A percentile compares a stretch with the other conserved stretches of the same genome.
Conservation (phyloP, 441 rosid genomes). For the Corymbia citriodora region DNA sequence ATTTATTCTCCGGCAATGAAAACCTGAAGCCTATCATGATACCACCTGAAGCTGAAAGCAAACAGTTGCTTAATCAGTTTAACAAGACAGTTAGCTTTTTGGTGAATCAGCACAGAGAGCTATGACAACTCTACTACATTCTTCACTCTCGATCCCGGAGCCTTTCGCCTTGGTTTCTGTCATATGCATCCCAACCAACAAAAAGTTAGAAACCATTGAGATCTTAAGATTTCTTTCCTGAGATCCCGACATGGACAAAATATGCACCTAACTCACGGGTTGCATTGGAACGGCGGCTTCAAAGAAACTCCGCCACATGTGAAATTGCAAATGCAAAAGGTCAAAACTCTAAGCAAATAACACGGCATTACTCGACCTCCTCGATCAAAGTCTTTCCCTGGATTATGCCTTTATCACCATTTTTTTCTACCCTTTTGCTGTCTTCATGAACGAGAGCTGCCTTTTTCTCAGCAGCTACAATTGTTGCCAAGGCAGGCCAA, state of each 20-base stretch:
- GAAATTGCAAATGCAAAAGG: background rate
- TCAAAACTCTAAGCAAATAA: background rate
- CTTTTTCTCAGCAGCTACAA: conserved; percentile 47
- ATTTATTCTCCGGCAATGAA: background rate
- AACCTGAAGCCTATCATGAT: background rate
- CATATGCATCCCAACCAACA: background rate
- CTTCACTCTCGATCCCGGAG: background rate
- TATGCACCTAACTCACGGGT: background rate
- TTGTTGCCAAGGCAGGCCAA: conserved; percentile 54
- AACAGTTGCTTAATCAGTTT: background rate
- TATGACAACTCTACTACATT: background rate
- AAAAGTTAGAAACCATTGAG: background rate
- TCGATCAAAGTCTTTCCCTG: conserved; percentile 30
- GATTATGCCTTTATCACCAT: conserved; percentile 12
- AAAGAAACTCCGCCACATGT: background rate
- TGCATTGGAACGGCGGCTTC: background rate
- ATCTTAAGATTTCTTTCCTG: background rate
- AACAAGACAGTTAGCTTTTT: background rate
- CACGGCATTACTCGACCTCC: conserved; percentile 18
- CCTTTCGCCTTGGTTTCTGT: background rate
- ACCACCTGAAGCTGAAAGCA: background rate
- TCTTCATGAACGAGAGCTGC: conserved; percentile 23
- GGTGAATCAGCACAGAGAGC: background rate
- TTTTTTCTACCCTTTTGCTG: conserved; percentile 7
- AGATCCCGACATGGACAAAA: background rate